A percentile compares a stretch with the other conserved stretches of the same genome.
phyloP scores from a whole-genome alignment of 1,284 basidiomycete species.

The Melampsora americana region DNA sequence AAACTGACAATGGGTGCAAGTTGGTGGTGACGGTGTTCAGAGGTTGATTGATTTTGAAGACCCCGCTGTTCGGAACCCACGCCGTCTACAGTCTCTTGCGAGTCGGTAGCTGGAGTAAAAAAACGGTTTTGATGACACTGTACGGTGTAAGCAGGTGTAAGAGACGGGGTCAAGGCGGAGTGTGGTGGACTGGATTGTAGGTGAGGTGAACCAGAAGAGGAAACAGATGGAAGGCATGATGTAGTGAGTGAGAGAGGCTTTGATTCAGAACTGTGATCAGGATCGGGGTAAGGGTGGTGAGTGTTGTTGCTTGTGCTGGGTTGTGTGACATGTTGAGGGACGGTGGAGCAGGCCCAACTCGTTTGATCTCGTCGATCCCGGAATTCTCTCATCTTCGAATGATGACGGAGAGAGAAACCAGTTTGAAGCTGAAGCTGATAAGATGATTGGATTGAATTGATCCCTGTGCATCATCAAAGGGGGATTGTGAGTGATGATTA shows the following conservation, averaged over 20 bases:
- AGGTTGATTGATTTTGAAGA: conserved; percentile 3
- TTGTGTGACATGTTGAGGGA: conserved; percentile 30
- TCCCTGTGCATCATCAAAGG: background rate
- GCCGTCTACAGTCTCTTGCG: background rate
- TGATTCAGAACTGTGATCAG: conserved; percentile 27
- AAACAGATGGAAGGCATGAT: background rate
- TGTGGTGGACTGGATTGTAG: conserved; percentile 27
- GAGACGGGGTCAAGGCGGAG: conserved; percentile 26
- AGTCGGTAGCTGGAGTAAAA: conserved; percentile 8
- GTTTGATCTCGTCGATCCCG: conserved; percentile 44
- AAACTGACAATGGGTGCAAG: conserved; percentile 32
- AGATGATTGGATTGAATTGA: conserved; percentile 3
- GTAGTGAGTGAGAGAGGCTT: conserved; percentile 18
- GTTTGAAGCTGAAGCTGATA: conserved; percentile 9
- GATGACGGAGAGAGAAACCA: background rate
- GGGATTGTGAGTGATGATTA: background rate
- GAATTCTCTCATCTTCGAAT: conserved; percentile 32
- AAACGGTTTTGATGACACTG: conserved; percentile 14
- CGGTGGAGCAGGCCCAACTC: conserved; percentile 38
- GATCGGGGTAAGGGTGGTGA: conserved; percentile 39
- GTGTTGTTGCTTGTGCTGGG: background rate
- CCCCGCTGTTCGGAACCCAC: conserved; percentile 10
- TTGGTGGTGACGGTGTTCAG: conserved; percentile 26
- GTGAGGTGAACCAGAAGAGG: conserved; percentile 26
- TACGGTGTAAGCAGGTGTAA: conserved; percentile 10